Percentiles rank a stretch among this genome's conserved stretches.
Evolutionary conservation across 164 flowering plant species (phyloP).

Genomic region (Vitis vinifera): ASM3070453v1 NC_081812.1:18829001-18829500

Average conservation of each 20-base stretch:
- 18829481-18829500: too few species aligned
- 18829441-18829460: too few species aligned
- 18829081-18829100: slow-evolving; percentile 61
- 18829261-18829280: background rate
- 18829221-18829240: slow-evolving; percentile 60
- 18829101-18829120: slow-evolving; percentile 65
- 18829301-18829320: background rate
- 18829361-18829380: background rate
- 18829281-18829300: background rate
- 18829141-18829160: slow-evolving; percentile 53
- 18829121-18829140: slow-evolving; percentile 77
- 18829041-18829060: slow-evolving; percentile 61
- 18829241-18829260: background rate
- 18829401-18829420: too few species aligned
- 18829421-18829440: too few species aligned
- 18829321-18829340: background rate
- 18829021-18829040: slow-evolving; percentile 54
- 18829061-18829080: slow-evolving; percentile 56
- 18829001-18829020: slow-evolving; percentile 29
- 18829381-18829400: background rate
- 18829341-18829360: background rate
- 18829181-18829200: slow-evolving; percentile 46
- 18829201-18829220: slow-evolving; percentile 58
- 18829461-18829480: too few species aligned
- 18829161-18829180: slow-evolving; percentile 43